These are phyloP conservation scores for Porphyrellus cyaneotinctus DNA, from an alignment of 768 basidiomycete genomes.

Conservation along the genomic window DNA sequence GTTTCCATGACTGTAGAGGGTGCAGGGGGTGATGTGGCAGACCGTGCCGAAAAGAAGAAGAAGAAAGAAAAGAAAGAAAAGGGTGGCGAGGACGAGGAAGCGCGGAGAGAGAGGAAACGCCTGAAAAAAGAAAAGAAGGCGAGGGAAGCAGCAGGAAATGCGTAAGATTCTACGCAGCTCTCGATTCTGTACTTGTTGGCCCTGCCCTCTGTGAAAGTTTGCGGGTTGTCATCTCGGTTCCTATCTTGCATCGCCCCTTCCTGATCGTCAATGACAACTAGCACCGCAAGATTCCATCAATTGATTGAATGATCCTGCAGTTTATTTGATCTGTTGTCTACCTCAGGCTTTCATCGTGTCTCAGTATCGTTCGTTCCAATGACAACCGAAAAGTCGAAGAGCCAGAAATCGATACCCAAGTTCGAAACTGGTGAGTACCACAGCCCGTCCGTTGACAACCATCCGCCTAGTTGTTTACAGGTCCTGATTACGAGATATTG, in stretches of 20 bases:
- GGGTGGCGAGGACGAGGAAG: conserved; percentile 51
- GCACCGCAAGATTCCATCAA: conserved; percentile 13
- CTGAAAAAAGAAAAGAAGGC: conserved; percentile 69
- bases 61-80: conserved; percentile 54
- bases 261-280: no score
- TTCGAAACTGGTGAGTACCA: conserved; percentile 59
- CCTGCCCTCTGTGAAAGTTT: not conserved
- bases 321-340: not conserved
- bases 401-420: conserved; percentile 62
- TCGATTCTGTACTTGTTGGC: not conserved
- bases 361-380: not conserved
- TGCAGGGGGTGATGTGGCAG: conserved; percentile 41
- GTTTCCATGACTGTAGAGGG: conserved; percentile 37
- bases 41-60: conserved; percentile 52
- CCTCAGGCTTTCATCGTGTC: no score
- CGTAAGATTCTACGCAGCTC: conserved; percentile 3
- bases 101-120: conserved; percentile 57
- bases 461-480: conserved; percentile 32
- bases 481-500: conserved; percentile 69
- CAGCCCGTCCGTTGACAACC: not conserved
- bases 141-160: conserved; percentile 37
- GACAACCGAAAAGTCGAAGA: conserved; percentile 35
- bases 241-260: conserved; percentile 2
- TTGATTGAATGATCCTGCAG: conserved; percentile 1
- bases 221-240: conserved; percentile 1